Evolutionary conservation across 2,329 filamentous ascomycete genomes (phyloP).

Genomic region (Taxawa tesnikishii): DNA sequence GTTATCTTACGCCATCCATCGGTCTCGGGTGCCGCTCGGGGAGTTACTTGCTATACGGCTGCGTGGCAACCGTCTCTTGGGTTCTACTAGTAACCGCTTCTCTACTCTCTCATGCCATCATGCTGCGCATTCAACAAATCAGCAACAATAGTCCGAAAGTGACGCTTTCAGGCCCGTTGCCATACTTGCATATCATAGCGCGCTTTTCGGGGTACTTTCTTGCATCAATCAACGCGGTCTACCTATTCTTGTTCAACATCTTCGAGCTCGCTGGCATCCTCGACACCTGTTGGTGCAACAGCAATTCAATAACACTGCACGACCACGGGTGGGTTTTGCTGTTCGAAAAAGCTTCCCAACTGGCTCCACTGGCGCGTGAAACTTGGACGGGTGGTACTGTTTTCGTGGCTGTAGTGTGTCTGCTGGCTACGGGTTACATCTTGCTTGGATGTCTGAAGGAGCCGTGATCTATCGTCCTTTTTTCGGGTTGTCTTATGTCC

Average conservation of each 20-base stretch:
- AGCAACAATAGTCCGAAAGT: constrained; percentile 4
- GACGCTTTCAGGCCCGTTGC: constrained; percentile 7
- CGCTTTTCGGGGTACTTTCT: constrained; percentile 10
- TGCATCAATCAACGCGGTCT: constrained; percentile 14
- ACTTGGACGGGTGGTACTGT: too few relatives aligned
- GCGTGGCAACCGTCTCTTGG: constrained; percentile 10
- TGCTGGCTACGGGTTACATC: too few relatives aligned
- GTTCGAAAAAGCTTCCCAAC: too few relatives aligned
- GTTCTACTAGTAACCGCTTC: constrained; percentile 9
- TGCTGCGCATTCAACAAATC: constrained; percentile 12
- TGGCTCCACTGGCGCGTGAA: too few relatives aligned
- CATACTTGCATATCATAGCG: constrained; percentile 9
- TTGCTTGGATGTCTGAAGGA: too few relatives aligned
- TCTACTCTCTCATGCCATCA: constrained; percentile 12
- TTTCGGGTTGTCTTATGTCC: too few relatives aligned
- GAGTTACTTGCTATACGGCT: constrained; percentile 11
- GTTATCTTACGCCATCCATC: constrained; percentile 12
- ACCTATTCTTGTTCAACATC: constrained; percentile 11
- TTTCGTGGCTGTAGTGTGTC: too few relatives aligned
- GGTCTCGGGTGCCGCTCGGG: constrained; percentile 13
- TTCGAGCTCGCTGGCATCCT: constrained; percentile 12
- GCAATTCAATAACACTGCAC: constrained; percentile 1
- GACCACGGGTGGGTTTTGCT: constrained; percentile 13
- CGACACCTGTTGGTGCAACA: constrained; percentile 13
- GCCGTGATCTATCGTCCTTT: too few relatives aligned